Percentiles rank a stretch among this genome's conserved stretches.
Conservation (phyloP, 73 alveolate genomes). For the Uronychia binucleata region DNA sequence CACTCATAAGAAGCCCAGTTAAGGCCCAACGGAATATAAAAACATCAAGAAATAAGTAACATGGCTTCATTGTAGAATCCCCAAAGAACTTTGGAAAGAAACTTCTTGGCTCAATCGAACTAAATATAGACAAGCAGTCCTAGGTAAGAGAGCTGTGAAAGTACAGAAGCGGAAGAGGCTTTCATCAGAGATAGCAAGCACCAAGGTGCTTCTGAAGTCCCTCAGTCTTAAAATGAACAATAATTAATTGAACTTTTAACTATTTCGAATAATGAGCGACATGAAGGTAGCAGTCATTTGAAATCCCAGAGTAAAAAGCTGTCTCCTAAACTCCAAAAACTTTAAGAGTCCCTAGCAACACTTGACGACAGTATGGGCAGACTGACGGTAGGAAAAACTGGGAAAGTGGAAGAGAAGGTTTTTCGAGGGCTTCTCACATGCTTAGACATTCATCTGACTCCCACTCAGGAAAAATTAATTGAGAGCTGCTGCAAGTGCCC, state of each 20-base stretch:
- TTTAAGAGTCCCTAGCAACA: background rate
- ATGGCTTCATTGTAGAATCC: background rate
- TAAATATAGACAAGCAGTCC: background rate
- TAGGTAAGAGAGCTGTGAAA: background rate
- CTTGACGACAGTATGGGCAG: background rate
- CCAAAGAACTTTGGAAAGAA: background rate
- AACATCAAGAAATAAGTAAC: background rate
- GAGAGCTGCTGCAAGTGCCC: background rate
- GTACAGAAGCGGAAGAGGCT: background rate
- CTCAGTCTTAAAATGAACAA: background rate
- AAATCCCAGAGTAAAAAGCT: background rate
- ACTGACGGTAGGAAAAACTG: background rate
- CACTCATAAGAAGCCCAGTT: background rate
- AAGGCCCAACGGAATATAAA: background rate
- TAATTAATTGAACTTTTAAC: background rate
- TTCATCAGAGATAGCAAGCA: background rate
- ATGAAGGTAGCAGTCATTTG: background rate
- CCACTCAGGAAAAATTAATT: background rate
- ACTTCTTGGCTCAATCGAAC: background rate
- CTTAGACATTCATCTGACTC: background rate
- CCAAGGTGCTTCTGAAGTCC: background rate
- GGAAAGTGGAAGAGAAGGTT: background rate
- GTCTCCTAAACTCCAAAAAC: no score
- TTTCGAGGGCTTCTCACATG: background rate
- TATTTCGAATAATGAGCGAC: background rate